A percentile compares a stretch with the other conserved stretches of the same genome.
Evolutionary conservation across 495 filamentous ascomycete species (phyloP).

Genomic region (Pseudoneurospora amorphoporcata): DNA sequence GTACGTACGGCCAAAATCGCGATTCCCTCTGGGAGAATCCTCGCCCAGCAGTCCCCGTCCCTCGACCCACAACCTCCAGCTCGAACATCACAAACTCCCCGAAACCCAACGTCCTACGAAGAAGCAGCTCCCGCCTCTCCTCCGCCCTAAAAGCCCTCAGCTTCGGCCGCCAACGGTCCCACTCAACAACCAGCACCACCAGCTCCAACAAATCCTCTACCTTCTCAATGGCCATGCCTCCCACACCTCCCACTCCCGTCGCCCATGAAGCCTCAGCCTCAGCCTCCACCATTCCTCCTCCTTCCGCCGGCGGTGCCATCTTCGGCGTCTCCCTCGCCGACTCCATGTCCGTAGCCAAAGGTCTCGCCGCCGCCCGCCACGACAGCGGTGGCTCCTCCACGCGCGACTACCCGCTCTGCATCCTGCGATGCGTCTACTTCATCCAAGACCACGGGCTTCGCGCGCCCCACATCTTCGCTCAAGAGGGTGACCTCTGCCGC

Average conservation of each 20-base stretch:
- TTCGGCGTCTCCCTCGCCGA: slow-evolving; percentile 29
- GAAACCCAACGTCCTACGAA: slow-evolving; percentile 12
- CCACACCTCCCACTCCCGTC: background rate
- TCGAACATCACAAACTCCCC: background rate
- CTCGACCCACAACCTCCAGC: slow-evolving; percentile 3
- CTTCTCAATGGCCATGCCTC: background rate
- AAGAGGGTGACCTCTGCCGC: slow-evolving; percentile 22
- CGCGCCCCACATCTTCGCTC: slow-evolving; percentile 28
- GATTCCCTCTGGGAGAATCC: slow-evolving; percentile 10
- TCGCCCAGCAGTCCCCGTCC: slow-evolving; percentile 3
- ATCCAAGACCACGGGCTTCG: slow-evolving; percentile 26
- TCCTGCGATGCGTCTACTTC: slow-evolving; percentile 34
- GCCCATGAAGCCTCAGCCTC: background rate
- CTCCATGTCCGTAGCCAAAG: slow-evolving; percentile 31
- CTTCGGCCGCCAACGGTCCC: slow-evolving; percentile 1
- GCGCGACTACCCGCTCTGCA: slow-evolving; percentile 31
- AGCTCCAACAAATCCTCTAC: background rate
- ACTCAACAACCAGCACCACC: background rate
- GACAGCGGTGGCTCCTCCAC: slow-evolving; percentile 24
- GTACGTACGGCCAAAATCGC: background rate
- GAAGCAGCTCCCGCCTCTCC: slow-evolving; percentile 24
- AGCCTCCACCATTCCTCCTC: slow-evolving; percentile 4
- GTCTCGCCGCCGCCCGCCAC: slow-evolving; percentile 28
- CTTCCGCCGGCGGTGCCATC: slow-evolving; percentile 15
- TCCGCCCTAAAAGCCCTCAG: slow-evolving; percentile 15